These are phyloP conservation scores for Huntiella bhutanensis DNA, from an alignment of 2,329 filamentous ascomycete genomes.

Conservation along the genomic window DNA sequence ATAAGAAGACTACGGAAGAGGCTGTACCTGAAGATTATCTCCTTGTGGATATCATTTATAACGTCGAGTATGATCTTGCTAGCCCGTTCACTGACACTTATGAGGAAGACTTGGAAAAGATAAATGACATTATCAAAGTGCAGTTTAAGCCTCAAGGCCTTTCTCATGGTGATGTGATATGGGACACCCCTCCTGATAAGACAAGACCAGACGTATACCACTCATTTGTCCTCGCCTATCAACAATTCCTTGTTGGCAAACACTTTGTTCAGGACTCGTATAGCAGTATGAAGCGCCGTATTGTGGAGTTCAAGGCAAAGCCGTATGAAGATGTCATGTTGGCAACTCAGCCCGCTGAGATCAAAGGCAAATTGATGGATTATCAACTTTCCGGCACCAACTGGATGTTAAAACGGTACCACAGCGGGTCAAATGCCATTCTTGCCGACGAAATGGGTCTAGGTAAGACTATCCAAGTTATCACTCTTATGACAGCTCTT, in stretches of 20 bases:
- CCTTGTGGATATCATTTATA: slow-evolving; percentile 73
- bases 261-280: slow-evolving; percentile 43
- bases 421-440: slow-evolving; percentile 64
- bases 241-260: slow-evolving; percentile 65
- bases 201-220: slow-evolving; percentile 49
- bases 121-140: slow-evolving; percentile 53
- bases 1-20: slow-evolving; percentile 51
- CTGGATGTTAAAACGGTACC: slow-evolving; percentile 87
- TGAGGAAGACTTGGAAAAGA: slow-evolving; percentile 50
- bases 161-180: slow-evolving; percentile 75
- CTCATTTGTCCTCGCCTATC: slow-evolving; percentile 67
- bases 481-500: slow-evolving; percentile 60
- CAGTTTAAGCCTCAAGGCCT: slow-evolving; percentile 87
- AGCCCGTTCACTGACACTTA: slow-evolving; percentile 37
- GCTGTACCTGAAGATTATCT: slow-evolving; percentile 79
- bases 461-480: slow-evolving; percentile 89
- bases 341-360: slow-evolving; percentile 49
- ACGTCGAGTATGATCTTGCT: slow-evolving; percentile 38
- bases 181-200: slow-evolving; percentile 60
- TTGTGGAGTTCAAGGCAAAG: slow-evolving; percentile 45
- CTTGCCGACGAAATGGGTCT: slow-evolving; percentile 96
- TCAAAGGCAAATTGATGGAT: slow-evolving; percentile 71
- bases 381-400: slow-evolving; percentile 90
- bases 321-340: slow-evolving; percentile 45
- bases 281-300: slow-evolving; percentile 42